Percentiles rank a stretch among this genome's conserved stretches.
Evolutionary conservation across 106 monocot genomes (phyloP).

Genomic region (Apostasia shenzhenica): DNA sequence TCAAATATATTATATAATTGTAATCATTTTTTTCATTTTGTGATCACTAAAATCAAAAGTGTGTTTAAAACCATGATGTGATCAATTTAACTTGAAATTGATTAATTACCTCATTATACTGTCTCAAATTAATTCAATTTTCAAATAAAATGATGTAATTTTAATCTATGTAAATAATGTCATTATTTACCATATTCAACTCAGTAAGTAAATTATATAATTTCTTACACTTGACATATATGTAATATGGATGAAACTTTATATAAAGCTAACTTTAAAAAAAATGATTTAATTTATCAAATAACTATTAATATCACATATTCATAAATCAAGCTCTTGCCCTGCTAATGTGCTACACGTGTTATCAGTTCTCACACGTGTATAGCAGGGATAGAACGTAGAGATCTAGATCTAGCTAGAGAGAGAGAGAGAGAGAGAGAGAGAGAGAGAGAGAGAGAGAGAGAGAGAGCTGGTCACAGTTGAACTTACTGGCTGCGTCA

Average conservation of each 20-base stretch:
- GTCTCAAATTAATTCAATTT: too few species aligned
- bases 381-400: not conserved
- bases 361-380: not conserved
- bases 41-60: not conserved
- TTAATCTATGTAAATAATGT: too few species aligned
- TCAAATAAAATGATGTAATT: too few species aligned
- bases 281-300: not conserved
- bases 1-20: too few species aligned
- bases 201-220: too few species aligned
- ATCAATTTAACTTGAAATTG: not conserved
- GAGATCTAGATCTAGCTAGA: not conserved
- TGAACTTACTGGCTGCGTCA: slow-evolving; percentile 23
- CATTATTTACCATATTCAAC: too few species aligned
- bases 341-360: too few species aligned
- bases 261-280: not conserved
- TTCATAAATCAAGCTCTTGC: too few species aligned
- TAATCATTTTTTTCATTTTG: too few species aligned
- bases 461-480: not conserved
- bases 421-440: not conserved
- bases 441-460: slow-evolving; percentile 4
- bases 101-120: not conserved
- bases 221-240: not conserved
- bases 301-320: too few species aligned
- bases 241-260: not conserved
- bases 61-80: not conserved